Conservation (phyloP, 2,329 filamentous ascomycete species). For the Scytalidium sp. region DNA sequence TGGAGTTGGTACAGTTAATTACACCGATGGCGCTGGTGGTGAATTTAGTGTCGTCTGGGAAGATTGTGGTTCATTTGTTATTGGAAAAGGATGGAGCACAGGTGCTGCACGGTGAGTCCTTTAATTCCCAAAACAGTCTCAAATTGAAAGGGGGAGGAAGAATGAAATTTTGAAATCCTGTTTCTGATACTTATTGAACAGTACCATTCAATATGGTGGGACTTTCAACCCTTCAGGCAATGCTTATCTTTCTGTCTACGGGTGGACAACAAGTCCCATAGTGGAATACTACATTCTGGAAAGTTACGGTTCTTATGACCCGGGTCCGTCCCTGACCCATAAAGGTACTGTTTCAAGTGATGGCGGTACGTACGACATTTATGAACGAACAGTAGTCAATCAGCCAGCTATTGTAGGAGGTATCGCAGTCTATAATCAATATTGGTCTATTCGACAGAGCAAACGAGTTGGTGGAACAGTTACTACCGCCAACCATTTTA, state of each 20-base stretch:
- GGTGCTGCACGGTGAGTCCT: conserved; percentile 14
- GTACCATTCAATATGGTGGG: conserved; percentile 37
- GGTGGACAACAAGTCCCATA: conserved; percentile 50
- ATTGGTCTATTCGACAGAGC: conserved; percentile 46
- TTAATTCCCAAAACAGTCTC: background rate
- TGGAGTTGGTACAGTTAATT: conserved; percentile 42
- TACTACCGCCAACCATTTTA: conserved; percentile 47
- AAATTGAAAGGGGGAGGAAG: too few relatives aligned
- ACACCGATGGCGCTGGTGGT: conserved; percentile 50
- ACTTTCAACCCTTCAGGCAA: conserved; percentile 35
- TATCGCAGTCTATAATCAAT: conserved; percentile 49
- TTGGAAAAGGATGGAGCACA: conserved; percentile 44
- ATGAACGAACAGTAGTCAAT: conserved; percentile 34
- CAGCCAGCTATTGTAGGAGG: conserved; percentile 41
- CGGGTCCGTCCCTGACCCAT: conserved; percentile 39
- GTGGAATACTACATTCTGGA: conserved; percentile 59
- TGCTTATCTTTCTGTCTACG: conserved; percentile 51
- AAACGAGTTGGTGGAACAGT: conserved; percentile 50
- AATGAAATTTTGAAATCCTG: too few relatives aligned
- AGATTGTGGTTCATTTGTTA: conserved; percentile 41
- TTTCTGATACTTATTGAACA: too few relatives aligned
- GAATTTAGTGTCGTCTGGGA: conserved; percentile 46
- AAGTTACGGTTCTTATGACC: conserved; percentile 46
- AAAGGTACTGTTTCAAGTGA: conserved; percentile 48
- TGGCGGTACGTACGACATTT: conserved; percentile 46